Conservation (phyloP, 2,329 filamentous ascomycete genomes). For the Hypoxylon sp. region DNA sequence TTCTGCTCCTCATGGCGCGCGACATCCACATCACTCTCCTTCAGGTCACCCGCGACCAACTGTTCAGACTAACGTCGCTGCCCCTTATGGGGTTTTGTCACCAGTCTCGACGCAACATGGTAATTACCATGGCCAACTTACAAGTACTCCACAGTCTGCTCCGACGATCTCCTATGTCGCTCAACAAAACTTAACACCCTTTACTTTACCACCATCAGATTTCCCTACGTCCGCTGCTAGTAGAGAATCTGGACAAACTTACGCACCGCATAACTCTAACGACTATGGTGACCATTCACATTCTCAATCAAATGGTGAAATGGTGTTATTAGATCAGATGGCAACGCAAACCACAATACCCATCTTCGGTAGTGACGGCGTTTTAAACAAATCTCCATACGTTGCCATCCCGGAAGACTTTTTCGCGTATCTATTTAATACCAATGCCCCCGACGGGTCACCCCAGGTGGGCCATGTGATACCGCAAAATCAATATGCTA, state of each 20-base stretch:
- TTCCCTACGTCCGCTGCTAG: constrained; percentile 62
- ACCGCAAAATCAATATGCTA: constrained; percentile 62
- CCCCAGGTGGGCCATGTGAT: constrained; percentile 68
- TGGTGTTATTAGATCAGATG: constrained; percentile 75
- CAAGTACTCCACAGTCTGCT: constrained; percentile 62
- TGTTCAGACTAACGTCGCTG: constrained; percentile 63
- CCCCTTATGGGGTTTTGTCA: constrained; percentile 67
- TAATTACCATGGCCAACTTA: constrained; percentile 64
- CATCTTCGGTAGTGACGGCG: constrained; percentile 86
- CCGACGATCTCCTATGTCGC: constrained; percentile 65
- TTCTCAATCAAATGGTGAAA: constrained; percentile 63
- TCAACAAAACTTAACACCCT: constrained; percentile 74
- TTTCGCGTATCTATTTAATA: constrained; percentile 86
- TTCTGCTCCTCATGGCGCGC: constrained; percentile 52
- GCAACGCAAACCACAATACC: constrained; percentile 79
- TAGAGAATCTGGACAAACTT: constrained; percentile 58
- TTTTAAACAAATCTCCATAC: constrained; percentile 86
- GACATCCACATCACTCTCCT: constrained; percentile 60
- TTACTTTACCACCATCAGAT: constrained; percentile 74
- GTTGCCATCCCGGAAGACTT: constrained; percentile 88
- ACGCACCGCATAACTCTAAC: constrained; percentile 57
- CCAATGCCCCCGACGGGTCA: constrained; percentile 68
- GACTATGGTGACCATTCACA: constrained; percentile 65
- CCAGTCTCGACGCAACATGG: constrained; percentile 65
- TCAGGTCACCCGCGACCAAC: constrained; percentile 62